Evolutionary conservation across 176 grass and related monocot species (phyloP), one percentile per base, ranked within the genome.

Genomic region (Aegilops bicornis): DNA sequence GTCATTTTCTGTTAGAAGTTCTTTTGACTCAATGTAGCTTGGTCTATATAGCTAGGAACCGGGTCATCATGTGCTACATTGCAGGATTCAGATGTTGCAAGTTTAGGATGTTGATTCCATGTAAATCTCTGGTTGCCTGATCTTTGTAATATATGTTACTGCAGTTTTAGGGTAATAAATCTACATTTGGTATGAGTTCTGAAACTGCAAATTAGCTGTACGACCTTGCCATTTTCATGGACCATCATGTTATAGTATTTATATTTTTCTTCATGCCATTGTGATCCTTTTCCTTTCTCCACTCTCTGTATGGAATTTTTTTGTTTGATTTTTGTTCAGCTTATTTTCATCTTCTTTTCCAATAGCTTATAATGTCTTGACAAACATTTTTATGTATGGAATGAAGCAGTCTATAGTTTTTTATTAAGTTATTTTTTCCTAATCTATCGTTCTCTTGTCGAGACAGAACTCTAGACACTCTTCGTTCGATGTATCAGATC

Each of bases 401-500:
- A 82, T 31, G 27, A 74, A 59, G 39, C 16, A 68, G 42, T 8
- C 10, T 24, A 24, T 60, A 65, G 27, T 79, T 15, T 67, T 63
- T 75, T 80, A 24, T 37, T 31, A 33, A 66, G 25, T 84, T 77
- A 13, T 40, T 78, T 32, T 4, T 52, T 19, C 29, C 47, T 87
- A 76, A 83, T 79, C 83, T 77, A 40, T 83, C 79, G 20, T 72
- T 62, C 31, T 63, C 47, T 83, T 81, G 74, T 82, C 17, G 61
- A 65, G 40, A 61, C 93, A 98, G 96, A 93, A 89, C 71, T 91
- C 91, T 65, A 92, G 89, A 54, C 84, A 90, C 74, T 89, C 93
- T 88, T 92, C 96, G 45, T 88, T 91, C 45, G 88, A 94, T 90
- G 86, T 82, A 82, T 83, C 72, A 69, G 88, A 91, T 86, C 78